Percentiles rank a stretch among this genome's conserved stretches.
These are phyloP conservation scores for Skeletonema grethae DNA, from an alignment of 108 stramenopile genomes.

Conservation along the genomic window DNA sequence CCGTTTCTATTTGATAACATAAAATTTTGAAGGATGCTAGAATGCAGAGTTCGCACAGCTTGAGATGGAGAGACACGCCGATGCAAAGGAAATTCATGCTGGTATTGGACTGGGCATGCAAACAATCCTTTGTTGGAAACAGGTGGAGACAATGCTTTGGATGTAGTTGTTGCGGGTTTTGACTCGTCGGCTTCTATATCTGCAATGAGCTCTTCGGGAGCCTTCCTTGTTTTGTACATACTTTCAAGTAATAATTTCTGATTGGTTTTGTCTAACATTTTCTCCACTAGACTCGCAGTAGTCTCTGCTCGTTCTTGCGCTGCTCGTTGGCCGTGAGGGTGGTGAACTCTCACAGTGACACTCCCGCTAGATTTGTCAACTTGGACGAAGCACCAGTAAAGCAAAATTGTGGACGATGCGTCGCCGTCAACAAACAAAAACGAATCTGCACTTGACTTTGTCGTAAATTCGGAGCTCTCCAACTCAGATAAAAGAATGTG, in stretches of 20 bases:
- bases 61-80: constrained; percentile 65
- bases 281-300: constrained; percentile 18
- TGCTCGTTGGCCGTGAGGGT: constrained; percentile 59
- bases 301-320: constrained; percentile 39
- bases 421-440: constrained; percentile 30
- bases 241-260: constrained; percentile 68
- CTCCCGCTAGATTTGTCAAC: constrained; percentile 39
- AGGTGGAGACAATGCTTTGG: constrained; percentile 12
- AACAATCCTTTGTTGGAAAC: constrained; percentile 23
- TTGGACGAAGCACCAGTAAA: constrained; percentile 71
- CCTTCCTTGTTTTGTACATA: constrained; percentile 63
- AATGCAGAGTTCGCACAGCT: constrained; percentile 57
- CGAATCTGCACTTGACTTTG: constrained; percentile 21
- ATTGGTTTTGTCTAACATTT: constrained; percentile 62
- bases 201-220: constrained; percentile 52
- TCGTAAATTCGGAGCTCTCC: constrained; percentile 15
- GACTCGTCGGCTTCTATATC: neutral
- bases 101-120: constrained; percentile 63
- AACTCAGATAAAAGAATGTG: constrained; percentile 30
- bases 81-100: constrained; percentile 49
- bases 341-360: constrained; percentile 60
- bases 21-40: constrained; percentile 76
- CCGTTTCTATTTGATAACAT: constrained; percentile 68
- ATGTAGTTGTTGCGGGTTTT: constrained; percentile 2
- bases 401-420: constrained; percentile 19